Conservation (phyloP, 2,329 filamentous ascomycete species). For the Periconia digitata region DNA sequence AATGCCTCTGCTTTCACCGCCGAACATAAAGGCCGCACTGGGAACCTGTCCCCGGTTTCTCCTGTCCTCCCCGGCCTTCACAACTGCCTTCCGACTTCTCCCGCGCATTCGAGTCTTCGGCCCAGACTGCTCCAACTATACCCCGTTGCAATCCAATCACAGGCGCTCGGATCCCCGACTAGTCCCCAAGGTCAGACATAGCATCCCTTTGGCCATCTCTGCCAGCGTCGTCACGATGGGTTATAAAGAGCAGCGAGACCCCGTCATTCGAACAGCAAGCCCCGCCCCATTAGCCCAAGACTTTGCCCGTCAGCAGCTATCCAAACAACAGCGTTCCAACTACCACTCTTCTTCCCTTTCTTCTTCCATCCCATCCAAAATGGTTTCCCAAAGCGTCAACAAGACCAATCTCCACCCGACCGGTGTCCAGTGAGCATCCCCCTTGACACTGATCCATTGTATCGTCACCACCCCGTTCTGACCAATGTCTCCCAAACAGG, state of each 20-base stretch:
- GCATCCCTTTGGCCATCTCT: conserved; percentile 9
- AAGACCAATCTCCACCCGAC: conserved; percentile 88
- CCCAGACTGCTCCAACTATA: conserved; percentile 5
- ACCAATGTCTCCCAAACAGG: conserved; percentile 51
- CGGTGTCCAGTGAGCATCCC: conserved; percentile 77
- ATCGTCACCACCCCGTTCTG: conserved; percentile 3
- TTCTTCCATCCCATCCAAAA: conserved; percentile 28
- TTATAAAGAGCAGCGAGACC: conserved; percentile 39
- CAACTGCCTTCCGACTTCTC: conserved; percentile 11
- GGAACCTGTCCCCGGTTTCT: conserved; percentile 6
- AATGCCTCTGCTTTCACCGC: conserved; percentile 6
- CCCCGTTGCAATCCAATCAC: conserved; percentile 27
- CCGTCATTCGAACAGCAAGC: conserved; percentile 41
- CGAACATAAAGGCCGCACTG: conserved; percentile 1
- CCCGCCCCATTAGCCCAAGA: conserved; percentile 55
- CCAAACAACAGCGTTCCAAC: conserved; percentile 60
- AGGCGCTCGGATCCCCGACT: conserved; percentile 15
- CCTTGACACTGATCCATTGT: conserved; percentile 4
- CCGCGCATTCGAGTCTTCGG: conserved; percentile 6
- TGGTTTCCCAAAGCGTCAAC: conserved; percentile 67
- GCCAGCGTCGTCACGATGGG: conserved; percentile 35
- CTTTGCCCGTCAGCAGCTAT: conserved; percentile 60
- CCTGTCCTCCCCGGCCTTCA: conserved; percentile 10
- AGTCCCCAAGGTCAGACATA: conserved; percentile 25
- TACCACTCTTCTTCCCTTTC: conserved; percentile 61